A percentile compares a stretch with the other conserved stretches of the same genome.
phyloP scores from a whole-genome alignment of 371 early-diverging fungal genomes.

The Mucor mucedo region DNA sequence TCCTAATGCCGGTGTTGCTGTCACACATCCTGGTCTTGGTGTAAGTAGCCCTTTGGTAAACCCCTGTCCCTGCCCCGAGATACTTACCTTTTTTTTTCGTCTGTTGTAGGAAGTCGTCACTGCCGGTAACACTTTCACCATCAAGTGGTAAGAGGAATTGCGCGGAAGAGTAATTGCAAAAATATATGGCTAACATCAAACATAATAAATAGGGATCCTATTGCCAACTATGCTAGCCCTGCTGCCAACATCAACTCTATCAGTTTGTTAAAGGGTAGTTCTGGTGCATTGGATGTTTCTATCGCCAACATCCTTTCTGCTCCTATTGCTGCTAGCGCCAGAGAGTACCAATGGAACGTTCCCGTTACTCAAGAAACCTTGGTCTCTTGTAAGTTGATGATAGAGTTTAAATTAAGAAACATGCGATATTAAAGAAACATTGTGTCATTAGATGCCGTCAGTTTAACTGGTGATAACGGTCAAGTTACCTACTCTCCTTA shows the following conservation, averaged over 20 bases:
- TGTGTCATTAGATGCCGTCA: conserved; percentile 35
- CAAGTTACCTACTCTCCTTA: conserved; percentile 41
- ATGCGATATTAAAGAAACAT: background rate
- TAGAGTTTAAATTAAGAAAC: background rate
- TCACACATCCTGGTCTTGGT: conserved; percentile 34
- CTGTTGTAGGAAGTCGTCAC: conserved; percentile 35
- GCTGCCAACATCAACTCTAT: conserved; percentile 30
- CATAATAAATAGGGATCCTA: conserved; percentile 28
- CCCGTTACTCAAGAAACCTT: conserved; percentile 30
- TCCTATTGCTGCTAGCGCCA: conserved; percentile 28
- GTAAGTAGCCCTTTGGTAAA: conserved; percentile 25
- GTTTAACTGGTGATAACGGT: conserved; percentile 36
- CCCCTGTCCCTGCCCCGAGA: background rate
- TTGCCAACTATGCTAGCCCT: conserved; percentile 11
- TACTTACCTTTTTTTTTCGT: background rate
- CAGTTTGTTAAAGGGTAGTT: conserved; percentile 38
- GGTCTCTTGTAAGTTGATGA: conserved; percentile 35
- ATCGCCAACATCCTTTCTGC: conserved; percentile 29
- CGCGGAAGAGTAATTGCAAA: too few relatives aligned
- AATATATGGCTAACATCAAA: too few relatives aligned
- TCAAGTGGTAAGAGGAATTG: conserved; percentile 34
- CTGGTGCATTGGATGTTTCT: conserved; percentile 29
- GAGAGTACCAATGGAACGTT: conserved; percentile 39
- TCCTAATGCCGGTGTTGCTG: conserved; percentile 33
- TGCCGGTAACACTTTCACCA: conserved; percentile 34